Evolutionary conservation across 1,284 basidiomycete genomes (phyloP).

Genomic region (Trichosporon asahii): DNA sequence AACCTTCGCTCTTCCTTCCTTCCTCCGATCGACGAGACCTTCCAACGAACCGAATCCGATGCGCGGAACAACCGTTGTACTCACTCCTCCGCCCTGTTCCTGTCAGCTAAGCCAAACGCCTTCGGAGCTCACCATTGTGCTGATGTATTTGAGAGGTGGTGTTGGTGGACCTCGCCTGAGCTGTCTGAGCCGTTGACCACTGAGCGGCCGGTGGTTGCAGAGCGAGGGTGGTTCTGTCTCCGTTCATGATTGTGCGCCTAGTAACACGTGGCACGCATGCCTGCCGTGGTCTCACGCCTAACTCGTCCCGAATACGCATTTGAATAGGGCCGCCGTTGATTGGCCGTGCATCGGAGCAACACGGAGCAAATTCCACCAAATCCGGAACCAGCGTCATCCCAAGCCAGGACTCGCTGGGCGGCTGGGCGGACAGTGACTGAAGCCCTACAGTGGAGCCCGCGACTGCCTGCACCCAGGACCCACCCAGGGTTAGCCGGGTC

Average conservation of each 20-base stretch:
- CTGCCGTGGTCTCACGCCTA: background rate
- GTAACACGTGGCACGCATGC: background rate
- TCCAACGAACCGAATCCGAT: background rate
- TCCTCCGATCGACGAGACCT: background rate
- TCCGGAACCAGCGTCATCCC: constrained; percentile 3
- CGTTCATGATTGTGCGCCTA: background rate
- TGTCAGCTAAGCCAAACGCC: background rate
- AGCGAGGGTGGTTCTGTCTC: background rate
- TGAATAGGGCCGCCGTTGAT: constrained; percentile 2
- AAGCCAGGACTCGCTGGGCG: background rate
- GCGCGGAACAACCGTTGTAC: background rate
- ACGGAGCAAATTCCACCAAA: constrained; percentile 11
- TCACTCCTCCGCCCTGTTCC: constrained; percentile 26
- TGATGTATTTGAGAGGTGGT: constrained; percentile 4
- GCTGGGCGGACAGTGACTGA: background rate
- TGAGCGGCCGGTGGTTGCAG: constrained; percentile 2
- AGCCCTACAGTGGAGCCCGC: background rate
- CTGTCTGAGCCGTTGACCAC: background rate
- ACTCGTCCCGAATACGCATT: background rate
- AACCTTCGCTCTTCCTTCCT: background rate
- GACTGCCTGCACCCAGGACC: no score
- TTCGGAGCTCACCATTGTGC: constrained; percentile 14
- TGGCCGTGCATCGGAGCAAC: constrained; percentile 10
- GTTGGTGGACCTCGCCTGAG: background rate
- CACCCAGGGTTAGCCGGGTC: background rate